A percentile compares a stretch with the other conserved stretches of the same genome.
Evolutionary conservation across 1,139 yeast species (phyloP).

Genomic region (Groenewaldozyma auringiensis): DNA sequence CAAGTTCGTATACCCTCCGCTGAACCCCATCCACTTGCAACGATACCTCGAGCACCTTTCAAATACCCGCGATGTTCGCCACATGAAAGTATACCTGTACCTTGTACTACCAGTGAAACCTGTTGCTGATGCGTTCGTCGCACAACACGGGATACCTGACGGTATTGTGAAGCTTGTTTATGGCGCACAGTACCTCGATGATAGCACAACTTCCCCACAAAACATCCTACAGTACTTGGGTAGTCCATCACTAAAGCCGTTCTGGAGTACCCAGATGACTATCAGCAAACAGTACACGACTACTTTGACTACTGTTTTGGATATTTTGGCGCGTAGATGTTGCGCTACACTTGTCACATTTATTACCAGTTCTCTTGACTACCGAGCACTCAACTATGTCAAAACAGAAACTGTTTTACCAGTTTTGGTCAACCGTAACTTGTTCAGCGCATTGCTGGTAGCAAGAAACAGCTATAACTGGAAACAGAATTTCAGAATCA

Average conservation of each 20-base stretch:
- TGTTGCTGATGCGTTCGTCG: background rate
- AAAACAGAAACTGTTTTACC: background rate
- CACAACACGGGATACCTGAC: background rate
- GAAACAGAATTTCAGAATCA: background rate
- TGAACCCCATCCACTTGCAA: background rate
- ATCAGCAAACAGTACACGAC: background rate
- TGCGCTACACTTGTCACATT: background rate
- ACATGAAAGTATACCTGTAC: background rate
- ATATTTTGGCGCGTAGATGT: background rate
- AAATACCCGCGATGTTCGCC: background rate
- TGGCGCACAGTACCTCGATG: background rate
- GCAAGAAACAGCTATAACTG: background rate
- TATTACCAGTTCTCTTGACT: background rate
- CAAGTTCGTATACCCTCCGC: background rate
- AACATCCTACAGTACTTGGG: background rate
- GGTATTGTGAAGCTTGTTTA: background rate
- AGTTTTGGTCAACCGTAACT: background rate
- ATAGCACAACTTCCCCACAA: background rate
- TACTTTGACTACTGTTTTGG: background rate
- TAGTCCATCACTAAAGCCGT: background rate
- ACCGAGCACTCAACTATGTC: background rate
- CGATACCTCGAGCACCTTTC: background rate
- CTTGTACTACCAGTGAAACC: background rate
- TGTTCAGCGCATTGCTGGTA: background rate
- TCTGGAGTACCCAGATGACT: background rate